These are phyloP conservation scores for Populus hybrid DNA, from an alignment of 441 rosid genomes.

Conservation along the genomic window DNA sequence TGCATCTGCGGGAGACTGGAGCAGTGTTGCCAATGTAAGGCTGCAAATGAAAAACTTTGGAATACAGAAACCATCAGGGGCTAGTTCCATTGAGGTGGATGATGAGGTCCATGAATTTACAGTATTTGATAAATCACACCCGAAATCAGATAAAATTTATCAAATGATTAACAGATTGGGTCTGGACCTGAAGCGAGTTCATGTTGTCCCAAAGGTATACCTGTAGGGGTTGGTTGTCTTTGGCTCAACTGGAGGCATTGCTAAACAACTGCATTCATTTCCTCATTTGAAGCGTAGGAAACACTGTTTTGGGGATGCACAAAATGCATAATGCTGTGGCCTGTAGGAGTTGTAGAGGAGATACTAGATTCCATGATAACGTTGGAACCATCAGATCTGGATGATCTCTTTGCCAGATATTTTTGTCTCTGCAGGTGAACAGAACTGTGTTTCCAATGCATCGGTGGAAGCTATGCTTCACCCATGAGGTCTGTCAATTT, in stretches of 20 bases:
- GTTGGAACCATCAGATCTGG: not conserved
- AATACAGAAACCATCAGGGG: constrained; percentile 59
- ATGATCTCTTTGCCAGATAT: not conserved
- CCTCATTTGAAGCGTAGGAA: not conserved
- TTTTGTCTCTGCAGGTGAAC: not conserved
- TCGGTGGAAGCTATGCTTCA: not conserved
- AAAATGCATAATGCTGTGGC: not conserved
- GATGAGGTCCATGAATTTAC: constrained; percentile 58
- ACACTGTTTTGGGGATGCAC: not conserved
- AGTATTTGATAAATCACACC: constrained; percentile 58
- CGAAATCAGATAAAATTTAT: constrained; percentile 55
- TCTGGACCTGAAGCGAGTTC: constrained; percentile 35
- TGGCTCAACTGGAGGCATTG: not conserved
- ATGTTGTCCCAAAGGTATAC: constrained; percentile 5
- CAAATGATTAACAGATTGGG: constrained; percentile 45
- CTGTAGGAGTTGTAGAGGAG: not conserved
- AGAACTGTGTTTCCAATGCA: not conserved
- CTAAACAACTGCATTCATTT: not conserved
- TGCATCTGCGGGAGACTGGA: constrained; percentile 77
- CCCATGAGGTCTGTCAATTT: not conserved
- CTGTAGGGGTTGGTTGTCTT: constrained; percentile 22
- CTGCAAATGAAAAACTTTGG: constrained; percentile 54
- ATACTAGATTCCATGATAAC: not conserved
- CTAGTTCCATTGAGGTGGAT: constrained; percentile 61
- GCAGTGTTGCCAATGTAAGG: constrained; percentile 56